A percentile compares a stretch with the other conserved stretches of the same genome.
These are phyloP conservation scores for Neurospora sublineolata DNA, from an alignment of 495 filamentous ascomycete genomes.

Conservation along the genomic window DNA sequence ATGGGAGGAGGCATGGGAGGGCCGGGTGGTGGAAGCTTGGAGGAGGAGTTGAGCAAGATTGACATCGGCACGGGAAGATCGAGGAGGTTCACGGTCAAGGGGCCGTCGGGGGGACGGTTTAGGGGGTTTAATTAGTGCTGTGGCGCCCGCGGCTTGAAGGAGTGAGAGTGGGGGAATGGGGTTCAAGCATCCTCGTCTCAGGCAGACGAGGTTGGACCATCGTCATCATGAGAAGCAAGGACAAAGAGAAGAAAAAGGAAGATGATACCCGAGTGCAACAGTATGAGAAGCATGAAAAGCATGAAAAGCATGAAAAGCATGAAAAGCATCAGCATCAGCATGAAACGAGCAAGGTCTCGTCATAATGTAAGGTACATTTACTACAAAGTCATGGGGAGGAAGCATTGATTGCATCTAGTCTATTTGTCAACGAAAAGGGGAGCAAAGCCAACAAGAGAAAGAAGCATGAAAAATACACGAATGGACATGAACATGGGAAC, in stretches of 20 bases:
- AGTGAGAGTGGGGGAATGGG: neutral
- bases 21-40: slow-evolving; percentile 38
- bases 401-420: neutral
- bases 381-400: neutral
- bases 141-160: neutral
- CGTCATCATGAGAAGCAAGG: neutral
- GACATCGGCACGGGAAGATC: slow-evolving; percentile 58
- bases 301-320: too few relatives aligned
- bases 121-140: neutral
- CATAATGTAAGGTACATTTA: neutral
- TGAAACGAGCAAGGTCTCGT: neutral
- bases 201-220: neutral
- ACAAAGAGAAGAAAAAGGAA: neutral
- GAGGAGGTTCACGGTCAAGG: slow-evolving; percentile 3
- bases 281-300: neutral
- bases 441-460: neutral
- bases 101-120: neutral
- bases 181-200: neutral
- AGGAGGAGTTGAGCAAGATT: slow-evolving; percentile 71
- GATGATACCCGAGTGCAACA: neutral
- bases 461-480: neutral
- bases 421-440: neutral
- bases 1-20: slow-evolving; percentile 18
- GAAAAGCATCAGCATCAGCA: neutral
- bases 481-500: neutral